Base-by-base conservation (phyloP, 2,329 filamentous ascomycete genomes). In the Bisporella sp. region DNA sequence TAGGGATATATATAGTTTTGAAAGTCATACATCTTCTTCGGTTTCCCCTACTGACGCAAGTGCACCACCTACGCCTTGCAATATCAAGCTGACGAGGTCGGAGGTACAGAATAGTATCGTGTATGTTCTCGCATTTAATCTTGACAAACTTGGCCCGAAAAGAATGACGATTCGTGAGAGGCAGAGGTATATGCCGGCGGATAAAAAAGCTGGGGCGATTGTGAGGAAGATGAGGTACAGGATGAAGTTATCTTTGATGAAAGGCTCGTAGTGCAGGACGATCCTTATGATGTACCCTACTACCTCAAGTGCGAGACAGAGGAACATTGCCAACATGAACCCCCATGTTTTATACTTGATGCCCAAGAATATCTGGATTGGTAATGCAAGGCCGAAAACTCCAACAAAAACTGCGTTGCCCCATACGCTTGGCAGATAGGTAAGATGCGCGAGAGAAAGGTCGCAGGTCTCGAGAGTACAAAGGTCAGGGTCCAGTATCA, bases 141-240 rank as follows among this genome's bases (percentile, higher is more conserved):
- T 61, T 21, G 71, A 74, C 57, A 73, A 69, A 57, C 71, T 66
- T 1, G 65, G 58, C 0, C 71, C 73, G 54, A 72, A 73, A 5
- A 67, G 68, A 21, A 65, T 60, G 6, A 75, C 70, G 52, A 76
- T 73, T 29, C 68, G 64, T 4, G 70, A 62, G 37, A 84, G 69
- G 51, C 77, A 81, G 50, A 85, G 68, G 59, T 85, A 86, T 47
- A 85, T 72, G 2, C 73, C 77, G 1, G 78, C 81, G 9, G 77
- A 73, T 61, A 84, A 70, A 61, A 84, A 84, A 2, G 80, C 80
- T 0, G 82, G 81, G 0, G 70, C 81, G 49, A 84, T 73, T 6
- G 81, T 85, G 48, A 85, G 69, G 55, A 73, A 76, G 61, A 76
- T 72, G 33, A 81, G 77, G 54, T 52, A 52, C 12, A 79, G 73